phyloP scores from a whole-genome alignment of 208 protist genomes.

The Crithidia fasciculata region DNA sequence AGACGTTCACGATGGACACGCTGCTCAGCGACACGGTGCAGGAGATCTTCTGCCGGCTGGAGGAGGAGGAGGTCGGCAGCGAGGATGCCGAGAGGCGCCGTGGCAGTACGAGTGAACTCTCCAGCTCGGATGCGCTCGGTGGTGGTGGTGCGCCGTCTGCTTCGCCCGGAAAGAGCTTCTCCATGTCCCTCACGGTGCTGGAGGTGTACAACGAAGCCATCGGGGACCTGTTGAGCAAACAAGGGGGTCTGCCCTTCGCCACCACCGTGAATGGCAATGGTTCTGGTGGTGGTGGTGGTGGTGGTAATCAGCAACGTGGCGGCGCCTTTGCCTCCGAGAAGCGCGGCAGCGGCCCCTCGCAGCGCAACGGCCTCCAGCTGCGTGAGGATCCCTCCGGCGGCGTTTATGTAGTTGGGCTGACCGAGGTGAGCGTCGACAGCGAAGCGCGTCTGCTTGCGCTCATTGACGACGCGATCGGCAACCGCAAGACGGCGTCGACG shows the following conservation, averaged over 20 bases:
- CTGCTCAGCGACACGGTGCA: conserved; percentile 82
- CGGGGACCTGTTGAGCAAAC: conserved; percentile 76
- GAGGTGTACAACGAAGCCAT: conserved; percentile 96
- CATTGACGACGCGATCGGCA: conserved; percentile 84
- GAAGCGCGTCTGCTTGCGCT: conserved; percentile 74
- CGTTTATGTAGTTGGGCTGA: conserved; percentile 84
- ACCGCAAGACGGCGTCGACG: conserved; percentile 92
- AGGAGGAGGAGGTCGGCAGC: conserved; percentile 38
- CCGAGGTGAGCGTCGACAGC: conserved; percentile 60
- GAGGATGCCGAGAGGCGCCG: neutral
- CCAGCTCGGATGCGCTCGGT: too few species aligned
- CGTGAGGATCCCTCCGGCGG: conserved; percentile 85
- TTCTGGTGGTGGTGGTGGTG: neutral
- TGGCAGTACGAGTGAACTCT: too few species aligned
- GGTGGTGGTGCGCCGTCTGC: neutral
- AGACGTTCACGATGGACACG: conserved; percentile 94
- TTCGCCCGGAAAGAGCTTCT: conserved; percentile 12
- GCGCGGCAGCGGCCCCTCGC: neutral
- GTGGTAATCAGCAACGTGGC: neutral
- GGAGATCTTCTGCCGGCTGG: conserved; percentile 77
- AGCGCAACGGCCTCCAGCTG: conserved; percentile 51
- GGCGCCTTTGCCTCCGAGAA: conserved; percentile 7
- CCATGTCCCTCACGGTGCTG: conserved; percentile 73
- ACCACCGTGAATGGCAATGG: neutral
- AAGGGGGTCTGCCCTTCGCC: conserved; percentile 1